A percentile compares a stretch with the other conserved stretches of the same genome.
These are phyloP conservation scores for Pythium rhizo-oryzae DNA, from an alignment of 352 stramenopile genomes.

Conservation along the genomic window DNA sequence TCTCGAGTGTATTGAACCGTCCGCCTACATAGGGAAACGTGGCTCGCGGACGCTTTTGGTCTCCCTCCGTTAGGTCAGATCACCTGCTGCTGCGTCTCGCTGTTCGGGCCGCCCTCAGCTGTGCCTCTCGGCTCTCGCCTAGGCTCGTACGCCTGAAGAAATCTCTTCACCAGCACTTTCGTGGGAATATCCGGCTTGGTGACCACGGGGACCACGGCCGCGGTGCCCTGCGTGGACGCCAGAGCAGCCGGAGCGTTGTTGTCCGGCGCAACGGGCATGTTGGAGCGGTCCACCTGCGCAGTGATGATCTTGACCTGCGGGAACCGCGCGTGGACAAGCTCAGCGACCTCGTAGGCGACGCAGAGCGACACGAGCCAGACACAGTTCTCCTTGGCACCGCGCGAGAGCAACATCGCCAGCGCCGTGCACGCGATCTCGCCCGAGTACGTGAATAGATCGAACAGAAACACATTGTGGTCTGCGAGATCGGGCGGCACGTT, in stretches of 20 bases:
- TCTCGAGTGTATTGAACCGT: no score
- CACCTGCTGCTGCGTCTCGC: neutral
- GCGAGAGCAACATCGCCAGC: constrained; percentile 32
- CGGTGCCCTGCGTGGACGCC: neutral
- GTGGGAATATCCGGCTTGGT: constrained; percentile 5
- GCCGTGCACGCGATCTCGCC: constrained; percentile 32
- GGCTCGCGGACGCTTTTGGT: no score
- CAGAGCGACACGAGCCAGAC: constrained; percentile 36
- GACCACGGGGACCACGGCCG: neutral
- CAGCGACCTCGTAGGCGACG: constrained; percentile 31
- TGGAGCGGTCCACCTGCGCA: constrained; percentile 22
- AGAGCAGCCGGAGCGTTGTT: neutral
- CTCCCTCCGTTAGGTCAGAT: neutral
- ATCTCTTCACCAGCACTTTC: constrained; percentile 9
- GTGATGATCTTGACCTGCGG: constrained; percentile 34
- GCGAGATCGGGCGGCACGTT: constrained; percentile 31
- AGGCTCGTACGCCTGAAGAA: constrained; percentile 7
- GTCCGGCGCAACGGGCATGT: neutral
- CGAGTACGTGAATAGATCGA: constrained; percentile 43
- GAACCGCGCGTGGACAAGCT: constrained; percentile 21
- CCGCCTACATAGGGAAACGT: no score
- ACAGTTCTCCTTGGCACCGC: constrained; percentile 39
- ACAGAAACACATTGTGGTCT: constrained; percentile 53
- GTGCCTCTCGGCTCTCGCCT: neutral
- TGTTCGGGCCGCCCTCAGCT: neutral